Evolutionary conservation across 176 grass and related monocot genomes (phyloP), one percentile per base, ranked within the genome.

Genomic region (Poa pratensis): DNA sequence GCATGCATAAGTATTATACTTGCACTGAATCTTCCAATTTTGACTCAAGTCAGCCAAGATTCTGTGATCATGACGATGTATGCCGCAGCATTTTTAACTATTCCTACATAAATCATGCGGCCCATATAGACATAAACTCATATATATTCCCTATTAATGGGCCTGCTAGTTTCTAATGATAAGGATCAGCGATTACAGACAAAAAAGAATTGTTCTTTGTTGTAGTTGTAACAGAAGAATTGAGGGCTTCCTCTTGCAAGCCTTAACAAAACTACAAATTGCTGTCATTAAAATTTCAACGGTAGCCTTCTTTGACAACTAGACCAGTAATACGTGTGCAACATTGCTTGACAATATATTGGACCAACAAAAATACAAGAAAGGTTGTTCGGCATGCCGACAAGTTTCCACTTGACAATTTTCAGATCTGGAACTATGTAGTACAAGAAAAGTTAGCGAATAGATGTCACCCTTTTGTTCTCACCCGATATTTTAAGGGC

Each of bases 251-350:
- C 28, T 63, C 42, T 77, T 43, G 6, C 8, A 54, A 54, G 1
- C 13, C 30, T 11, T 79, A 63, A 57, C 65, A 84, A 79, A 66
- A 20, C 37, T 20, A 72, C 0, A 84, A 19, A 73, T 80, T 73
- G 54, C 66, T 84, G 53, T 78, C 84, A 80, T 42, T 59, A 74
- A 73, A 54, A 87, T 59, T 73, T 78, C 84, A 83, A 16, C 55
- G 54, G 45, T 12, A 79, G 1, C 4, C 54, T 54, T 64, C 16
- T 86, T 87, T 90, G 84, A 87, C 75, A 69, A 86, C 32, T 72
- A 86, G 43, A 75, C 75, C n/a, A 80, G 37, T 79, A 68, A 27
- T 50, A 75, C 58, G 42, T 83, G 58, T 87, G 83, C n/a, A 83
- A 50, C 66, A 83, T 79, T 87, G 58, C 14, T 79, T 85, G 70